These are phyloP conservation scores for Oxytropis ochrocephala DNA, from an alignment of 306 rosid species.

Conservation along the genomic window DNA sequence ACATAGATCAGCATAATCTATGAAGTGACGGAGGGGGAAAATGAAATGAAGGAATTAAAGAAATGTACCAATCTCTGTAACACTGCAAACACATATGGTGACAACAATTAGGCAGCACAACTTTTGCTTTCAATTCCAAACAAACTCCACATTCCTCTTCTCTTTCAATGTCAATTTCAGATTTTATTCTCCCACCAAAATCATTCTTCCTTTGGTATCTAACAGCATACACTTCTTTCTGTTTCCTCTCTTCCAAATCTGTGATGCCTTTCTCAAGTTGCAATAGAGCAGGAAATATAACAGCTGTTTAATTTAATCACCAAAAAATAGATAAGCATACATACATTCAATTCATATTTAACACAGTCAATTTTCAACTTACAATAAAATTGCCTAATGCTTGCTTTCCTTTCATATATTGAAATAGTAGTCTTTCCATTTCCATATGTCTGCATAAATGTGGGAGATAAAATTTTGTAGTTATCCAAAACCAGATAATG, in stretches of 20 bases:
- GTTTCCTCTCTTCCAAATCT: constrained; percentile 85
- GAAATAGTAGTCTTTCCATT: constrained; percentile 83
- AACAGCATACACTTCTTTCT: constrained; percentile 43
- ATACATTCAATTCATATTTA: neutral
- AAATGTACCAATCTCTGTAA: constrained; percentile 68
- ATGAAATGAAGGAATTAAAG: neutral
- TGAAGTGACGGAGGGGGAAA: neutral
- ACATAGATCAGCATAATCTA: neutral
- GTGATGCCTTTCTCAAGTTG: constrained; percentile 89
- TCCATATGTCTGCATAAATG: constrained; percentile 56
- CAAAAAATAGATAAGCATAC: neutral
- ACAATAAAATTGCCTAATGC: constrained; percentile 77
- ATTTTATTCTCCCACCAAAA: constrained; percentile 25
- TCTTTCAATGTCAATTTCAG: constrained; percentile 70
- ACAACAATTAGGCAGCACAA: constrained; percentile 80
- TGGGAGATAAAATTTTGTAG: constrained; percentile 3
- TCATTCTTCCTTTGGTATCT: constrained; percentile 45
- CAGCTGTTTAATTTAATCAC: constrained; percentile 36
- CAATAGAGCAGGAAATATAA: constrained; percentile 79
- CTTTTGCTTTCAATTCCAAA: constrained; percentile 71
- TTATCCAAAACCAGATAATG: neutral
- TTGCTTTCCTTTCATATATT: constrained; percentile 80
- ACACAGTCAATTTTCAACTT: constrained; percentile 41
- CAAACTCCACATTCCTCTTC: constrained; percentile 94
- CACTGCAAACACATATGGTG: constrained; percentile 78